Conservation (phyloP, 495 filamentous ascomycete genomes). For the Talaromyces thailandensis region DNA sequence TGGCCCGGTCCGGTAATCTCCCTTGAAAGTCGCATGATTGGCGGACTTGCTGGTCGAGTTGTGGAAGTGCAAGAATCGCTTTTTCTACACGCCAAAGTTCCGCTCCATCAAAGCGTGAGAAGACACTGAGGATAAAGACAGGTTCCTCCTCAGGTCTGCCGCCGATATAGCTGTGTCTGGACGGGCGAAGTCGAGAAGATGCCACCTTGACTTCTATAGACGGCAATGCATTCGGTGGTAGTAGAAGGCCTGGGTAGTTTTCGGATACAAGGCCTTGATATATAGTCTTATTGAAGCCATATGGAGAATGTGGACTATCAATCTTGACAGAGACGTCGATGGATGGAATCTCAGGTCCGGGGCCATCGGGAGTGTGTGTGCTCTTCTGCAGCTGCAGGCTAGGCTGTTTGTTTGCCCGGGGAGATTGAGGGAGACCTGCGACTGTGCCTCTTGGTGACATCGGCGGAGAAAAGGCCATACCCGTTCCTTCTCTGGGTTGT, state of each 20-base stretch:
- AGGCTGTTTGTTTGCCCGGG: constrained; percentile 48
- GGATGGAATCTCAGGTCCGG: constrained; percentile 23
- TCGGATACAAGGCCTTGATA: constrained; percentile 69
- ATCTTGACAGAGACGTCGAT: constrained; percentile 31
- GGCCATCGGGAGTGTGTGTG: constrained; percentile 7
- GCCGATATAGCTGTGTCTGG: constrained; percentile 70
- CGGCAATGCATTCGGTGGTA: constrained; percentile 87
- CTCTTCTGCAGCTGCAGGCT: constrained; percentile 7
- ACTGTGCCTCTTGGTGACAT: constrained; percentile 53
- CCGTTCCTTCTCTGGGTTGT: constrained; percentile 43
- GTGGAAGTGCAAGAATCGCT: constrained; percentile 68
- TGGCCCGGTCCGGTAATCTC: constrained; percentile 70
- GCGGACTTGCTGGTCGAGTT: constrained; percentile 72
- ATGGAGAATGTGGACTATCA: constrained; percentile 23
- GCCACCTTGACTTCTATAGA: constrained; percentile 77
- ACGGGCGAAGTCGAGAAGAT: constrained; percentile 89
- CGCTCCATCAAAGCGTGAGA: constrained; percentile 63
- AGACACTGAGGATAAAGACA: constrained; percentile 84
- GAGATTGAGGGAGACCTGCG: constrained; percentile 57
- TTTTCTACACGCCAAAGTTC: constrained; percentile 95
- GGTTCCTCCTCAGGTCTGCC: constrained; percentile 74
- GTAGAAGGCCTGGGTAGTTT: constrained; percentile 70
- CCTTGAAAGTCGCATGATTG: constrained; percentile 55
- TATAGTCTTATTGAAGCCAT: constrained; percentile 22
- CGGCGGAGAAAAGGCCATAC: constrained; percentile 48